Percentiles rank a stretch among this genome's conserved stretches.
phyloP scores from a whole-genome alignment of 2,329 filamentous ascomycete genomes.

The Xylariaceae sp. region DNA sequence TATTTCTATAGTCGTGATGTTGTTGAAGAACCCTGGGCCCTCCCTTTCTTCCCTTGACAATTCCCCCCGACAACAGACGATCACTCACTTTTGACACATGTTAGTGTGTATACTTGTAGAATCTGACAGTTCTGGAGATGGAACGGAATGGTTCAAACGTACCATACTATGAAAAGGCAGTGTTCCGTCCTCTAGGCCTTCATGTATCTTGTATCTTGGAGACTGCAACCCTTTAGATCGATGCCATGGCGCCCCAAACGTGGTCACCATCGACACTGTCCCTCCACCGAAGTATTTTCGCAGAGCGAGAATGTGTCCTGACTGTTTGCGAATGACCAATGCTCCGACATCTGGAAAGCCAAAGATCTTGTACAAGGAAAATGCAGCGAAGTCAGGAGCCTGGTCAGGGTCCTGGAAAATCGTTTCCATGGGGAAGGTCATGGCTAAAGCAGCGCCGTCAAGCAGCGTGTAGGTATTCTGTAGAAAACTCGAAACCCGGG shows the following conservation, averaged over 20 bases:
- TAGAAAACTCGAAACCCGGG: slow-evolving; percentile 31
- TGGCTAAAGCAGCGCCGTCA: slow-evolving; percentile 63
- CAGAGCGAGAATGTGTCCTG: slow-evolving; percentile 50
- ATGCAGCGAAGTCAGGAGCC: slow-evolving; percentile 57
- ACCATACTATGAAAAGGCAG: slow-evolving; percentile 59
- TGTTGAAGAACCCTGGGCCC: no score
- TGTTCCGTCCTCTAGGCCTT: slow-evolving; percentile 64
- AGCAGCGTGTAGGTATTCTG: slow-evolving; percentile 49
- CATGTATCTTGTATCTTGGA: slow-evolving; percentile 41
- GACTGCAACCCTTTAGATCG: slow-evolving; percentile 44
- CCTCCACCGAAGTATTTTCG: slow-evolving; percentile 66
- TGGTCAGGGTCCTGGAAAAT: slow-evolving; percentile 46
- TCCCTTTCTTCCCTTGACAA: no score
- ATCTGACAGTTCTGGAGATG: no score
- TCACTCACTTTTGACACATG: no score
- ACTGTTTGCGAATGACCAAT: slow-evolving; percentile 52
- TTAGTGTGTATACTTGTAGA: no score
- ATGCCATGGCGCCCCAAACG: slow-evolving; percentile 48
- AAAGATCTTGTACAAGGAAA: slow-evolving; percentile 65
- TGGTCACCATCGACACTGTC: slow-evolving; percentile 58
- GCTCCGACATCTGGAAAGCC: slow-evolving; percentile 63
- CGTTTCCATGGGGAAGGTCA: slow-evolving; percentile 52
- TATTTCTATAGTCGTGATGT: no score
- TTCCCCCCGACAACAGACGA: no score
- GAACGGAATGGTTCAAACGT: no score